These are phyloP conservation scores for Pleurostoma richardsiae DNA, from an alignment of 2,329 filamentous ascomycete species.

Conservation along the genomic window DNA sequence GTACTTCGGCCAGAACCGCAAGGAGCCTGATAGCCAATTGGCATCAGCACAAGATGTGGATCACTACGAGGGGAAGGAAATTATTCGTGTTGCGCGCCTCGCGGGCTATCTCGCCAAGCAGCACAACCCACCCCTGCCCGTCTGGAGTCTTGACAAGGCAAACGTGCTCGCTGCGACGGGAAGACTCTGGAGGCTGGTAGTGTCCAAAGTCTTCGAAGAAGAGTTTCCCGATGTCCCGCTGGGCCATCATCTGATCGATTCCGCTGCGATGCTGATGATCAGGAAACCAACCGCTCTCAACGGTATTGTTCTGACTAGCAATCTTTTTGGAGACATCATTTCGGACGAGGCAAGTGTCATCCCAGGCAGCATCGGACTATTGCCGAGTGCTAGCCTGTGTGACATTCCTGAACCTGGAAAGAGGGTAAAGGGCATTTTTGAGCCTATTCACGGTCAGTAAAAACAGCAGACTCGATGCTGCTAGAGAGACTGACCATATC, in stretches of 20 bases:
- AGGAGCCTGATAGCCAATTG: slow-evolving; percentile 53
- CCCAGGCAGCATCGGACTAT: slow-evolving; percentile 79
- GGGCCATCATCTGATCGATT: slow-evolving; percentile 89
- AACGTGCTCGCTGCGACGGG: slow-evolving; percentile 84
- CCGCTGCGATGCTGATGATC: slow-evolving; percentile 95
- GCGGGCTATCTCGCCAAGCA: slow-evolving; percentile 77
- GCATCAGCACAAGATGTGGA: slow-evolving; percentile 79
- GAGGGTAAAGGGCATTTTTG: slow-evolving; percentile 72
- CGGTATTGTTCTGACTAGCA: slow-evolving; percentile 87
- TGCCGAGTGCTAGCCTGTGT: slow-evolving; percentile 82
- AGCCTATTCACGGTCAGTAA: slow-evolving; percentile 83
- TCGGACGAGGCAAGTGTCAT: slow-evolving; percentile 93
- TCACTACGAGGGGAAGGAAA: slow-evolving; percentile 77
- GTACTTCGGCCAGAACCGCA: slow-evolving; percentile 82
- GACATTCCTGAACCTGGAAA: slow-evolving; percentile 81
- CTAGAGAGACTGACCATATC: background rate
- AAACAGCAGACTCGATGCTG: too few relatives aligned
- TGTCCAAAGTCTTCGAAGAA: slow-evolving; percentile 76
- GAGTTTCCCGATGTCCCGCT: slow-evolving; percentile 86
- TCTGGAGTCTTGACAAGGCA: slow-evolving; percentile 91
- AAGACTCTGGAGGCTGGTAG: slow-evolving; percentile 82
- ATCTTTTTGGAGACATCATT: slow-evolving; percentile 94
- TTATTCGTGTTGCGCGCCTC: slow-evolving; percentile 81
- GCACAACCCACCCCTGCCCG: slow-evolving; percentile 68
- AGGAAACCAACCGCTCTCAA: slow-evolving; percentile 88